A percentile compares a stretch with the other conserved stretches of the same genome.
phyloP scores from a whole-genome alignment of 169 alveolate genomes.

The Plasmodium relictum region DNA sequence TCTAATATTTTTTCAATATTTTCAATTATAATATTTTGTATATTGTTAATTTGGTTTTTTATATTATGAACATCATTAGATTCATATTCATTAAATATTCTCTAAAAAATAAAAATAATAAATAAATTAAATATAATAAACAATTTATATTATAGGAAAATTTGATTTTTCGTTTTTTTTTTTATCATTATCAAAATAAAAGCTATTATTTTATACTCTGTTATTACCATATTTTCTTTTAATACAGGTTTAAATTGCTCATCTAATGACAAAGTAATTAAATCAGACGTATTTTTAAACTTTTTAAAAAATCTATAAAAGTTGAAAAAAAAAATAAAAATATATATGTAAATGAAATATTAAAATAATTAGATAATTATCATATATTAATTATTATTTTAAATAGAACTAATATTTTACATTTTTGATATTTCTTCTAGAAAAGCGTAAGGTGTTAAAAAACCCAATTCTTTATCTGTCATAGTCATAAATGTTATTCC shows the following conservation, averaged over 20 bases:
- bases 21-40: constrained; percentile 71
- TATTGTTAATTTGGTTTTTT: constrained; percentile 65
- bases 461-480: constrained; percentile 74
- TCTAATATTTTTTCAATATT: constrained; percentile 73
- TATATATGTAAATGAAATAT: neutral
- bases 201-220: neutral
- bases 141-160: neutral
- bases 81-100: constrained; percentile 60
- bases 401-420: constrained; percentile 14
- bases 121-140: neutral
- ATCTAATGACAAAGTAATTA: constrained; percentile 69
- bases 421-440: constrained; percentile 74
- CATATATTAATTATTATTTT: too few relatives aligned
- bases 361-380: neutral
- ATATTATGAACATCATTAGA: constrained; percentile 71
- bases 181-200: neutral
- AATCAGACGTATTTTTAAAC: constrained; percentile 55
- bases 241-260: constrained; percentile 71
- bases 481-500: constrained; percentile 76
- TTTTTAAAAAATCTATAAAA: constrained; percentile 63
- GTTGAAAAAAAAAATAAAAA: neutral
- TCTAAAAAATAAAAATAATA: constrained; percentile 10
- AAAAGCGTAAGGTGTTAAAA: constrained; percentile 69
- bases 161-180: neutral
- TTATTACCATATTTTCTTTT: constrained; percentile 70